A percentile compares a stretch with the other conserved stretches of the same genome.
Conservation (phyloP, 768 basidiomycete species). For the Scleroderma citrinum region DNA sequence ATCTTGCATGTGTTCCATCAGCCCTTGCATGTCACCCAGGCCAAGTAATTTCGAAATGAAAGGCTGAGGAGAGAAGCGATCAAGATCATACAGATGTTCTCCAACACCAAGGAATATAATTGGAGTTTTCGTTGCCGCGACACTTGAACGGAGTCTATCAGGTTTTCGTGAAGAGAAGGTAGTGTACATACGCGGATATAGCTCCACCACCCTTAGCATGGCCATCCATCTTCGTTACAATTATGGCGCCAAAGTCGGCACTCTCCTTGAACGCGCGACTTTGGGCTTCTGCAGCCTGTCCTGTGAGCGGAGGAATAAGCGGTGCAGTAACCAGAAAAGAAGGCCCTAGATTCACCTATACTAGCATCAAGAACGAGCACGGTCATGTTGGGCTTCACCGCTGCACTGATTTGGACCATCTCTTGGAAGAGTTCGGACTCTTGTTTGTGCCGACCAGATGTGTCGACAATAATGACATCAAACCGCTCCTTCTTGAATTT, state of each 20-base stretch:
- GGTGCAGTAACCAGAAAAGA: neutral
- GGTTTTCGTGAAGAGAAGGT: neutral
- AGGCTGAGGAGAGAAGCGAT: slow-evolving; percentile 91
- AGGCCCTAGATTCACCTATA: slow-evolving; percentile 54
- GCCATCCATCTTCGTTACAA: slow-evolving; percentile 99
- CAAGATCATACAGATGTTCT: slow-evolving; percentile 96
- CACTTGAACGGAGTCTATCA: slow-evolving; percentile 44
- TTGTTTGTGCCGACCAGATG: slow-evolving; percentile 94
- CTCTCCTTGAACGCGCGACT: slow-evolving; percentile 96
- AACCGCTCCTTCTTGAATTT: slow-evolving; percentile 99
- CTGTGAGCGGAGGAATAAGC: slow-evolving; percentile 30
- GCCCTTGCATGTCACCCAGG: slow-evolving; percentile 91
- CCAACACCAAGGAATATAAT: slow-evolving; percentile 98
- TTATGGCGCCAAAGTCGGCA: slow-evolving; percentile 96
- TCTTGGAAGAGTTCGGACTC: slow-evolving; percentile 95
- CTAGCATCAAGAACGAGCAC: slow-evolving; percentile 94
- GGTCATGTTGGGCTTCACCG: slow-evolving; percentile 95
- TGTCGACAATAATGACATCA: slow-evolving; percentile 98
- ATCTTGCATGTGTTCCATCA: slow-evolving; percentile 99
- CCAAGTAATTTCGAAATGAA: slow-evolving; percentile 97
- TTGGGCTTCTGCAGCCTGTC: slow-evolving; percentile 97
- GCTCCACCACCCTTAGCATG: slow-evolving; percentile 99
- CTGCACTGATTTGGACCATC: slow-evolving; percentile 94
- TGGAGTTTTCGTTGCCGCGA: slow-evolving; percentile 97
- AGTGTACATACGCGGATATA: slow-evolving; percentile 83